phyloP scores from a whole-genome alignment of 352 stramenopile genomes.

The Halophytophthora batemanensis region DNA sequence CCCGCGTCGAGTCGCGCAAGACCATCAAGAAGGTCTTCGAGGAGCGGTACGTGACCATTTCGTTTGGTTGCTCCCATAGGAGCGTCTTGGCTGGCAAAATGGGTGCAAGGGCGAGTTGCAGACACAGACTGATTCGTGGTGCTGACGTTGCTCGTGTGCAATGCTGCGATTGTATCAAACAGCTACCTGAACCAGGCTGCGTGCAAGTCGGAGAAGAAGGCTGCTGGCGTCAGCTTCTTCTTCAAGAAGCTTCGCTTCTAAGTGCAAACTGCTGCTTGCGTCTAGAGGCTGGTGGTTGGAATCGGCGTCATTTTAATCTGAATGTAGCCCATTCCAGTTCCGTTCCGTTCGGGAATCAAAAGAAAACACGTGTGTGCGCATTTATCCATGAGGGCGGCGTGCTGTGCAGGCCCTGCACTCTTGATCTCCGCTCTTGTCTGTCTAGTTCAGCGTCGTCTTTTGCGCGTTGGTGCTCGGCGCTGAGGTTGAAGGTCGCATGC shows the following conservation, averaged over 20 bases:
- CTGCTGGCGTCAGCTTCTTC: constrained; percentile 97
- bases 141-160: constrained; percentile 14
- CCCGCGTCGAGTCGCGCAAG: constrained; percentile 93
- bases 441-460: constrained; percentile 10
- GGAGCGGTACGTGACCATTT: constrained; percentile 86
- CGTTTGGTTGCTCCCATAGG: constrained; percentile 1
- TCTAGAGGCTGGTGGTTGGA: constrained; percentile 42
- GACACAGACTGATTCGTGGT: background rate
- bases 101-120: too few relatives aligned
- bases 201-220: constrained; percentile 98
- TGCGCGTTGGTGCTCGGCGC: constrained; percentile 7
- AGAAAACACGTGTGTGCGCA: constrained; percentile 14
- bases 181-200: constrained; percentile 92
- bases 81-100: too few relatives aligned
- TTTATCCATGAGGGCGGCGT: constrained; percentile 5
- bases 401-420: background rate
- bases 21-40: constrained; percentile 99
- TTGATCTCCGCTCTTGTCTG: background rate
- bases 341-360: constrained; percentile 43
- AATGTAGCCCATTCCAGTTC: constrained; percentile 67
- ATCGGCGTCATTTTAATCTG: constrained; percentile 44
- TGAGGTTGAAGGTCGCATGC: constrained; percentile 17
- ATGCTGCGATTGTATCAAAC: constrained; percentile 2
- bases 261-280: constrained; percentile 52
- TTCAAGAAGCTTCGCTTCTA: constrained; percentile 99